phyloP scores from a whole-genome alignment of 2,329 filamentous ascomycete genomes.

The Colletotrichum godetiae region DNA sequence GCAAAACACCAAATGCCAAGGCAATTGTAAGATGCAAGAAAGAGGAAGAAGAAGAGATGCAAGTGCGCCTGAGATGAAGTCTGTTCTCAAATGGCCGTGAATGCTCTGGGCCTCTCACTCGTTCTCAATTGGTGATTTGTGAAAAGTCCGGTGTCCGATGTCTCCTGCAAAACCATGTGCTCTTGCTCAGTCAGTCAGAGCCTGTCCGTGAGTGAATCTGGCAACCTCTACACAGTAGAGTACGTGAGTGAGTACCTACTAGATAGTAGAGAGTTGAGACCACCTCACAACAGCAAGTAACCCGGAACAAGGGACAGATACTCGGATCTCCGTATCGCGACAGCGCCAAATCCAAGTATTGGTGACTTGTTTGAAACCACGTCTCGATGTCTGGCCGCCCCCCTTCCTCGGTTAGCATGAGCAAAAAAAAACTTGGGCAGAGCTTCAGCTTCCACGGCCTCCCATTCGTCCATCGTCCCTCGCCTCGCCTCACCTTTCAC shows the following conservation, averaged over 20 bases:
- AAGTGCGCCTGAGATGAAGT: not conserved
- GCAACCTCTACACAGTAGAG: not conserved
- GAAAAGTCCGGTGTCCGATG: not conserved
- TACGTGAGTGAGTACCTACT: no score
- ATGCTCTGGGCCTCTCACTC: no score
- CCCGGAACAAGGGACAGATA: slow-evolving; percentile 5
- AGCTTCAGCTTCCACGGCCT: slow-evolving; percentile 21
- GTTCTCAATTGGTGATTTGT: not conserved
- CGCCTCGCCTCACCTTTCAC: slow-evolving; percentile 19
- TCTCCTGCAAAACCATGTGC: not conserved
- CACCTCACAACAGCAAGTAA: not conserved
- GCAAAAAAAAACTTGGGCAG: not conserved
- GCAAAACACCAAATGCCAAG: not conserved
- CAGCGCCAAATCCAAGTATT: slow-evolving; percentile 14
- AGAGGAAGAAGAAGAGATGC: not conserved
- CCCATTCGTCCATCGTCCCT: slow-evolving; percentile 14
- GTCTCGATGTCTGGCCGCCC: not conserved
- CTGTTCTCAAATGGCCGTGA: not conserved
- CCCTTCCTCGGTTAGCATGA: slow-evolving; percentile 14
- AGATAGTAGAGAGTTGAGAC: not conserved
- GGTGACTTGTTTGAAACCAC: slow-evolving; percentile 26
- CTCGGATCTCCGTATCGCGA: not conserved
- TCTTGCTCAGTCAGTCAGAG: not conserved
- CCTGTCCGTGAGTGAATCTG: slow-evolving; percentile 3
- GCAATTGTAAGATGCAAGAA: not conserved